Conservation (phyloP, 495 filamentous ascomycete species). For the Thozetella sp. region DNA sequence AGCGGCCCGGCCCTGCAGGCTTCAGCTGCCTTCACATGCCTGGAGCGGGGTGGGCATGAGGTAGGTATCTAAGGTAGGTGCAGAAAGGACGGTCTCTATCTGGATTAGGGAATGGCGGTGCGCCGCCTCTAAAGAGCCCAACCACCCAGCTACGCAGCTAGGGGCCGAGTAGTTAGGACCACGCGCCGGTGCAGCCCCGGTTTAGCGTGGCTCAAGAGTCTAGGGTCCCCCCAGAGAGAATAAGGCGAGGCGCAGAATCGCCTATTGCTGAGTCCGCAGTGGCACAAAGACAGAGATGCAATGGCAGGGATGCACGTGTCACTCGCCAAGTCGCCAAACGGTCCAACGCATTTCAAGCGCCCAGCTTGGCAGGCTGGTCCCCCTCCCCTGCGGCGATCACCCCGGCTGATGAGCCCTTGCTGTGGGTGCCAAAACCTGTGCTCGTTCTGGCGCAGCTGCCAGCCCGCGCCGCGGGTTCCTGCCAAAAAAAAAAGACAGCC, state of each 20-base stretch:
- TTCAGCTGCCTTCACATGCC: no score
- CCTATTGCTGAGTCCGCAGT: background rate
- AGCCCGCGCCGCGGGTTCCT: background rate
- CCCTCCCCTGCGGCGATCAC: background rate
- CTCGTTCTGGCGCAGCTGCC: background rate
- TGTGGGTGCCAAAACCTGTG: background rate
- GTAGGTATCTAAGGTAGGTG: no score
- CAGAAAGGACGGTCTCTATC: no score
- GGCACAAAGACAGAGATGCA: background rate
- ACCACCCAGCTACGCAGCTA: no score
- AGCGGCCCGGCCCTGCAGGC: no score
- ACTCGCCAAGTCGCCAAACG: background rate
- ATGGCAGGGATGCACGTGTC: background rate
- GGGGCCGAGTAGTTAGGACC: no score
- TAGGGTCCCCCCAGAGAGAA: no score
- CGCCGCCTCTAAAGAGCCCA: no score
- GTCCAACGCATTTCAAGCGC: background rate
- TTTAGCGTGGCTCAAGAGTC: no score
- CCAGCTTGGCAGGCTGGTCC: background rate
- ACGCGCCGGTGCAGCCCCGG: no score
- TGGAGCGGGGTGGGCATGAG: no score
- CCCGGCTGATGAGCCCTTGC: background rate
- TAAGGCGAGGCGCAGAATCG: background rate
- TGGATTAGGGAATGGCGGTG: no score
- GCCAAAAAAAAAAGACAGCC: background rate